Conservation (phyloP, 805 yeast species). For the Saccharomycopsis vini region DNA sequence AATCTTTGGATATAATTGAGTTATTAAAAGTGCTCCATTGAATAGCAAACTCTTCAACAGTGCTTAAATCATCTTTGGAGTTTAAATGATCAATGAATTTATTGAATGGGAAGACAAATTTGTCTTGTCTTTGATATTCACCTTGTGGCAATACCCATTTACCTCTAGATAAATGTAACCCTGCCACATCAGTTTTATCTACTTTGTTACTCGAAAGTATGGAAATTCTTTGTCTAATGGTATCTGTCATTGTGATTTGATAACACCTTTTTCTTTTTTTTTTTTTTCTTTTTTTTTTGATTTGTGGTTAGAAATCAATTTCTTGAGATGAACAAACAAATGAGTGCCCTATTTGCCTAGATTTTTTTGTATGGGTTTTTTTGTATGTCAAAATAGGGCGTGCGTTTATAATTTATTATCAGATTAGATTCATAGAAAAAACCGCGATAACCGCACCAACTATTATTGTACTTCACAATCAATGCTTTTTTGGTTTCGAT, state of each 20-base stretch:
- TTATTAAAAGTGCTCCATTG: slow-evolving; percentile 14
- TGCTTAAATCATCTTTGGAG: neutral
- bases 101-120: slow-evolving; percentile 9
- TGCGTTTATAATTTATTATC: too few species aligned
- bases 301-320: too few species aligned
- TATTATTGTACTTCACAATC: too few species aligned
- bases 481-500: too few species aligned
- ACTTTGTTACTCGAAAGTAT: slow-evolving; percentile 6
- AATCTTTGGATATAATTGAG: neutral
- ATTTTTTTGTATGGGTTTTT: too few species aligned
- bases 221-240: slow-evolving; percentile 12
- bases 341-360: too few species aligned
- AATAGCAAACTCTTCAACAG: slow-evolving; percentile 12
- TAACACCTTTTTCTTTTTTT: too few species aligned
- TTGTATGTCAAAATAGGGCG: too few species aligned
- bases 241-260: neutral
- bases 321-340: too few species aligned
- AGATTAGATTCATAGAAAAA: too few species aligned
- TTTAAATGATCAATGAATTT: neutral
- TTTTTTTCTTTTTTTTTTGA: too few species aligned
- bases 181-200: slow-evolving; percentile 6
- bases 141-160: slow-evolving; percentile 18
- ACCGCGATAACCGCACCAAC: too few species aligned
- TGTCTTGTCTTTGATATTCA: slow-evolving; percentile 18
- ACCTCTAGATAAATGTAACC: slow-evolving; percentile 9